Evolutionary conservation across 2,329 filamentous ascomycete genomes (phyloP), one percentile per base, ranked within the genome.

Genomic region (Emmonsiellopsis sp.): DNA sequence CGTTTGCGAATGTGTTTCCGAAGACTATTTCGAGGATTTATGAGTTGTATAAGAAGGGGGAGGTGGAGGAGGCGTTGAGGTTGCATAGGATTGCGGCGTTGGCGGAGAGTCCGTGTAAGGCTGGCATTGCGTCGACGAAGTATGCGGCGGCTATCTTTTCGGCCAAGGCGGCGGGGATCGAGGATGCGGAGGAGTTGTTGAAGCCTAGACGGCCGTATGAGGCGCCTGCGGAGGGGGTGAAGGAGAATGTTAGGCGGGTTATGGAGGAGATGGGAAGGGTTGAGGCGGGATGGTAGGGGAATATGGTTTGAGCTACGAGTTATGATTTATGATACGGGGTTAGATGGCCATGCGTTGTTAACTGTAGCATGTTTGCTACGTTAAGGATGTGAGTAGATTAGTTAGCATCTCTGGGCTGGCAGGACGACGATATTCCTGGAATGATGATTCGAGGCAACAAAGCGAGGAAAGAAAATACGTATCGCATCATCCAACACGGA

Each of bases 61-160:
- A 79, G 62, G 64, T 70, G 5, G 68, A 76, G 1, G 81, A 85
- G 62, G 85, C 84, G 1, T 60, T 85, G 55, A 73, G 70, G 51
- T 64, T 87, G 63, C 84, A 87, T 61, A 70, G 75, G 54, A 78
- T 77, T 63, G 80, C 83, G 0, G 82, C 84, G 7, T 67, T 87
- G 50, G 84, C 84, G 0, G 85, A 88, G 66, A 79, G 78, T 54
- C 78, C 80, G 0, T 80, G 79, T 62, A 87, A 87, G 68, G 75
- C 76, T 9, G 84, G 84, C 5, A 84, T 87, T 60, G 83, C 82
- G 7, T 75, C 76, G 2, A 81, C 80, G n/a, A 87, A 88, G 69
- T 86, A 84, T 63, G 85, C 83, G 0, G 82, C 81, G 0, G 77
- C 80, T 2, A 68, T 82, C 34, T 81, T 78, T 58, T 80, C 80